Evolutionary conservation across 352 stramenopile species (phyloP).

Genomic region (Pythium biforme): DNA sequence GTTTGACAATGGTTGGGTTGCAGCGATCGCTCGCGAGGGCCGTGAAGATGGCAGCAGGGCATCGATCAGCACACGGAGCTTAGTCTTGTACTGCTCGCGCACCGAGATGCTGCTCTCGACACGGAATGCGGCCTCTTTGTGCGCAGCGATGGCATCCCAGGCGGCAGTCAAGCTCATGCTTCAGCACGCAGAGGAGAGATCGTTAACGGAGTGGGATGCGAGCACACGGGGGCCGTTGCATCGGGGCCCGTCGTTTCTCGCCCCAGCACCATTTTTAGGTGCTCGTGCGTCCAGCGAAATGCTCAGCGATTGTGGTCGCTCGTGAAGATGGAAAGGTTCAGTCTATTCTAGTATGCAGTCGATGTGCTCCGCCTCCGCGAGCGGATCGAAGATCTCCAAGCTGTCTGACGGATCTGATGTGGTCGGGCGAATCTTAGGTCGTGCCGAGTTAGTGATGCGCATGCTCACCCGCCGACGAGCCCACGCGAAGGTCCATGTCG

Average conservation of each 20-base stretch:
- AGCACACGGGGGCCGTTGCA: no score
- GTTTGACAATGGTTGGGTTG: not conserved
- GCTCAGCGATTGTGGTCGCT: not conserved
- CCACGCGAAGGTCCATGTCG: conserved; percentile 5
- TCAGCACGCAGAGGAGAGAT: not conserved
- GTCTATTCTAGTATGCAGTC: not conserved
- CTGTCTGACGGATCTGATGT: no score
- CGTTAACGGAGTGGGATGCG: not conserved
- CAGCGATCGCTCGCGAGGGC: not conserved
- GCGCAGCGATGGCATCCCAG: not conserved
- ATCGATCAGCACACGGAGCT: conserved; percentile 29
- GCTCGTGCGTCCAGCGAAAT: not conserved
- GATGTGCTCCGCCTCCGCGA: no score
- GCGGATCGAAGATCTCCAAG: not conserved
- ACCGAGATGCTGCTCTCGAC: conserved; percentile 47
- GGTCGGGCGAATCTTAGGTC: no score
- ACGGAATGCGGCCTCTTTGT: conserved; percentile 39
- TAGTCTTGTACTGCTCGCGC: conserved; percentile 48
- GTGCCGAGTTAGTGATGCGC: not conserved
- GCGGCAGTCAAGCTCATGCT: not conserved
- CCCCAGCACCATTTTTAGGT: not conserved
- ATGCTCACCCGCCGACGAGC: not conserved
- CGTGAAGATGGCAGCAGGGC: conserved; percentile 16
- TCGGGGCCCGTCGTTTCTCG: not conserved
- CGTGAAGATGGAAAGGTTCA: not conserved